Conservation (phyloP, 495 filamentous ascomycete genomes). For the Aspergillus hancockii region DNA sequence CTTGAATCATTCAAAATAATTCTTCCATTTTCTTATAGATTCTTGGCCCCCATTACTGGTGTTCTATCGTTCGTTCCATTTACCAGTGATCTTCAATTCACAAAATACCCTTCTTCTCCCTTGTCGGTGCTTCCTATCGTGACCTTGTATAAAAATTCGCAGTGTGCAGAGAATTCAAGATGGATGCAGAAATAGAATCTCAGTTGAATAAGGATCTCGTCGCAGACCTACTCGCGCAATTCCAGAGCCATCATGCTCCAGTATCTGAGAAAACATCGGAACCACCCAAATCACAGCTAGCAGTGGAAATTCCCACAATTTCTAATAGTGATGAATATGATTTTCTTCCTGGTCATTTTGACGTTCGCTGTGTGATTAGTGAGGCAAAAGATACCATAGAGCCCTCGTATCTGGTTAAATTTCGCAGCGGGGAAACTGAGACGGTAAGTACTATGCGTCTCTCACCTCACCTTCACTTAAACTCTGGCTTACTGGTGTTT, state of each 20-base stretch:
- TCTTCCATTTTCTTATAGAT: not conserved
- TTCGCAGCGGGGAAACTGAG: slow-evolving; percentile 46
- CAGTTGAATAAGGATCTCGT: slow-evolving; percentile 19
- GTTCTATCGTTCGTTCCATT: not conserved
- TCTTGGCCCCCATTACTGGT: too few species aligned
- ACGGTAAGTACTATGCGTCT: slow-evolving; percentile 34
- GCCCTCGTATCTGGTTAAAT: slow-evolving; percentile 44
- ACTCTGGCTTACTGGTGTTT: slow-evolving; percentile 6
- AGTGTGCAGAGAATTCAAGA: not conserved
- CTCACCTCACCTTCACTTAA: not conserved
- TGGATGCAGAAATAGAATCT: slow-evolving; percentile 5
- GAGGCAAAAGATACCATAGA: slow-evolving; percentile 26
- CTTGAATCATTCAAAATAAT: too few species aligned
- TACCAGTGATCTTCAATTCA: not conserved
- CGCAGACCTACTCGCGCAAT: slow-evolving; percentile 22
- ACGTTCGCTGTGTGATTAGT: slow-evolving; percentile 39
- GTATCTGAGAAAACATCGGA: not conserved
- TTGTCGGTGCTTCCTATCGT: not conserved
- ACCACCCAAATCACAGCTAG: slow-evolving; percentile 13
- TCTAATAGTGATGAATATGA: slow-evolving; percentile 48
- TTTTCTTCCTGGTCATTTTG: slow-evolving; percentile 46
- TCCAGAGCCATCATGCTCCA: slow-evolving; percentile 4
- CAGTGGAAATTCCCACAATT: slow-evolving; percentile 43
- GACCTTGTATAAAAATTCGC: not conserved
- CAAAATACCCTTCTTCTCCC: not conserved